Conservation (phyloP, 148 eudicot species). For the Camellia japonica region DNA sequence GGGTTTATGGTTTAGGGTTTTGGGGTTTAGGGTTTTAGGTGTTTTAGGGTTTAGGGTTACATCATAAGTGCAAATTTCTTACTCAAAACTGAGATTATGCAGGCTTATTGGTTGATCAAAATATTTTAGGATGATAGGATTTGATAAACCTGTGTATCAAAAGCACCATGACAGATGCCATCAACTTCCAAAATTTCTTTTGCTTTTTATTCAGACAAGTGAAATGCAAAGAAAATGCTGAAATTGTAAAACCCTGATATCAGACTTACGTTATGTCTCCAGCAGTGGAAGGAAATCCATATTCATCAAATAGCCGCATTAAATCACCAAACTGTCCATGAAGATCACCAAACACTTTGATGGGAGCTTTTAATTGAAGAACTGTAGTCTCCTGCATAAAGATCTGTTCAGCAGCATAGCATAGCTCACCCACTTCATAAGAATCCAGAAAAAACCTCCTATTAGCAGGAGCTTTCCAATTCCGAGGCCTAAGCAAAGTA, state of each 20-base stretch:
- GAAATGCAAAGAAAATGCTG: not conserved
- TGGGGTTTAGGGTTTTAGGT: too few species aligned
- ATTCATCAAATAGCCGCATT: conserved; percentile 96
- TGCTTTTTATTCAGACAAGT: not conserved
- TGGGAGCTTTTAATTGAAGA: conserved; percentile 93
- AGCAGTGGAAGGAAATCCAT: conserved; percentile 96
- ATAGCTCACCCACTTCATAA: conserved; percentile 96
- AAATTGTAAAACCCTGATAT: not conserved
- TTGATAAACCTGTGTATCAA: not conserved
- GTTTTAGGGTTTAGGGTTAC: not conserved
- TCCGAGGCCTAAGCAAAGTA: conserved; percentile 82
- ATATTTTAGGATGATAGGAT: not conserved
- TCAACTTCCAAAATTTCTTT: not conserved
- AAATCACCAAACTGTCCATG: conserved; percentile 98
- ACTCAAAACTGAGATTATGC: not conserved
- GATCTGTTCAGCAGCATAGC: conserved; percentile 95
- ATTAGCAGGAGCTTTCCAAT: conserved; percentile 85
- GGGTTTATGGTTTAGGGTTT: too few species aligned
- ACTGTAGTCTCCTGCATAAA: conserved; percentile 95
- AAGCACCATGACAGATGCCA: not conserved
- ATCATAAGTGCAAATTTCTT: not conserved
- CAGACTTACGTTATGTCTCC: conserved; percentile 90
- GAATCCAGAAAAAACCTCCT: conserved; percentile 94
- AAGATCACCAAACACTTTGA: conserved; percentile 98
- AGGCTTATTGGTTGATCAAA: not conserved